Percentiles rank a stretch among this genome's conserved stretches.
phyloP scores from a whole-genome alignment of 345 rosid species.

The Corymbia maculata region DNA sequence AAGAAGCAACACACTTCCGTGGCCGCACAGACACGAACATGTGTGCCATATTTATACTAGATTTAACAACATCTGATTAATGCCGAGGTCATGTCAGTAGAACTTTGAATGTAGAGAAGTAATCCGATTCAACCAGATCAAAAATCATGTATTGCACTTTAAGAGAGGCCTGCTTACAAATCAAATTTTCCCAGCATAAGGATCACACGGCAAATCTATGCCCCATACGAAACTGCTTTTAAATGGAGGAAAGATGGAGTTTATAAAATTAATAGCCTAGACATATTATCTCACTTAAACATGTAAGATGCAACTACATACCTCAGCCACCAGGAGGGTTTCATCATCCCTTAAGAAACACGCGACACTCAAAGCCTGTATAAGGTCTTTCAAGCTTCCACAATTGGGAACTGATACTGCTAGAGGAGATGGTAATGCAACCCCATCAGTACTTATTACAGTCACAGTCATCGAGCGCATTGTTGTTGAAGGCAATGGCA shows the following conservation, averaged over 20 bases:
- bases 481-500: conserved; percentile 56
- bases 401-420: conserved; percentile 44
- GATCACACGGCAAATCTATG: not conserved
- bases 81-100: not conserved
- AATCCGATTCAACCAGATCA: not conserved
- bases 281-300: not conserved
- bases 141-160: not conserved
- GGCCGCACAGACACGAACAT: not conserved
- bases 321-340: conserved; percentile 60
- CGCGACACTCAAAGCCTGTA: conserved; percentile 29
- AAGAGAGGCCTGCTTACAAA: not conserved
- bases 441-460: conserved; percentile 39
- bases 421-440: conserved; percentile 19
- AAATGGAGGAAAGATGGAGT: not conserved
- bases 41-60: not conserved
- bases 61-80: not conserved
- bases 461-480: conserved; percentile 59
- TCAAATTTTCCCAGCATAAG: not conserved
- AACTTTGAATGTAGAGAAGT: not conserved
- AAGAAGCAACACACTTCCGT: not conserved
- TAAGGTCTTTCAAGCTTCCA: conserved; percentile 52
- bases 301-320: conserved; percentile 1
- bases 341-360: conserved; percentile 47
- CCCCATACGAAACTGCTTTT: not conserved
- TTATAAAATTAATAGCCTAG: not conserved